phyloP scores from a whole-genome alignment of 768 basidiomycete genomes.

The Arthromyces matolae region DNA sequence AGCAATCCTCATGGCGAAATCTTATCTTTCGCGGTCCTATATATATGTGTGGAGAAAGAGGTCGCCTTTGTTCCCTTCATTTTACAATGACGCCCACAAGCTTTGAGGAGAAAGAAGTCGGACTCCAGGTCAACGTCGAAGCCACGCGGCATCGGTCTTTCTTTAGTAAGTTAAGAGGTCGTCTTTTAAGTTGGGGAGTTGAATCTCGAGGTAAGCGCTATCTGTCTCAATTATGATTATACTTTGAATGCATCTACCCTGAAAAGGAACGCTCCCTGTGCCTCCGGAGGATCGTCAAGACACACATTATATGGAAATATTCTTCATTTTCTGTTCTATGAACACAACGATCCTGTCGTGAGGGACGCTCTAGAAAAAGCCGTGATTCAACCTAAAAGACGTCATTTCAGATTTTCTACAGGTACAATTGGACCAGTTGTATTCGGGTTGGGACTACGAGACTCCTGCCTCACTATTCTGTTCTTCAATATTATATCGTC shows the following conservation, averaged over 20 bases:
- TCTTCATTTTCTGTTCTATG: conserved; percentile 75
- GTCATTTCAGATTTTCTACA: conserved; percentile 61
- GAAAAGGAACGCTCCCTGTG: conserved; percentile 56
- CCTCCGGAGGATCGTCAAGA: conserved; percentile 53
- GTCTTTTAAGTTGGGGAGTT: conserved; percentile 24
- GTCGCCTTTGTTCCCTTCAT: too few relatives aligned
- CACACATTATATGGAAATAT: conserved; percentile 60
- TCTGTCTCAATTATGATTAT: neutral
- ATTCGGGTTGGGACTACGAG: conserved; percentile 57
- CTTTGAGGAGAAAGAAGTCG: too few relatives aligned
- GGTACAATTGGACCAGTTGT: conserved; percentile 63
- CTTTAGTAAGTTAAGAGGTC: conserved; percentile 12
- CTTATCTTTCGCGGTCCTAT: too few relatives aligned
- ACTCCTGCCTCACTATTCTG: conserved; percentile 61
- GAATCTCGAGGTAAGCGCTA: conserved; percentile 30
- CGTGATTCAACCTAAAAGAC: neutral
- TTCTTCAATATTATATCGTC: conserved; percentile 66
- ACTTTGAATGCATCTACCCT: neutral
- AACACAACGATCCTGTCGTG: conserved; percentile 67
- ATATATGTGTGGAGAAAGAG: too few relatives aligned
- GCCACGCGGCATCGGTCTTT: too few relatives aligned
- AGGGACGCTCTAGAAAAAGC: conserved; percentile 2
- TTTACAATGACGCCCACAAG: too few relatives aligned
- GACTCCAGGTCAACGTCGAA: neutral
- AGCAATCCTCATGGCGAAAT: too few relatives aligned